Evolutionary conservation across 306 rosid genomes (phyloP).

Genomic region (Senna siamea): DNA sequence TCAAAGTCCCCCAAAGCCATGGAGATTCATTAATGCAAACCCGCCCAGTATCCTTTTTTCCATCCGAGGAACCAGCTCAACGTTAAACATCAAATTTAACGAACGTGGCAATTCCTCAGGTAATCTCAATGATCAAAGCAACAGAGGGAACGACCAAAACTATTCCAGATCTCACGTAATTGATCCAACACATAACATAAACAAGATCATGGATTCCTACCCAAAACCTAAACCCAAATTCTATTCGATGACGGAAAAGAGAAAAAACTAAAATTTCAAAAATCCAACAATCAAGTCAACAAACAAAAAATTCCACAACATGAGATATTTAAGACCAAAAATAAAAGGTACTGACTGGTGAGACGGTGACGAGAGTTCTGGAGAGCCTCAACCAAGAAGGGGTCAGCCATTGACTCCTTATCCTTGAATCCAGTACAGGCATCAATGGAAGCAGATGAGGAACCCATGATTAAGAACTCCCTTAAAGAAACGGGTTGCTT

Average conservation of each 20-base stretch:
- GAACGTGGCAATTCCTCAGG: neutral
- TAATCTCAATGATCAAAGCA: neutral
- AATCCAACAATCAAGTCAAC: neutral
- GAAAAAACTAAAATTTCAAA: neutral
- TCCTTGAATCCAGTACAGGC: slow-evolving; percentile 50
- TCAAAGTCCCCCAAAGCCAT: neutral
- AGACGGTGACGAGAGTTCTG: slow-evolving; percentile 95
- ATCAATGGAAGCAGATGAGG: slow-evolving; percentile 51
- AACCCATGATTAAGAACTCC: slow-evolving; percentile 53
- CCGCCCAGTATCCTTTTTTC: neutral
- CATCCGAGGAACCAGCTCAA: neutral
- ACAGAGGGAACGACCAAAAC: neutral
- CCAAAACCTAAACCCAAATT: slow-evolving; percentile 35
- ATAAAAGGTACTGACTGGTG: slow-evolving; percentile 57
- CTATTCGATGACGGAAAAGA: slow-evolving; percentile 18
- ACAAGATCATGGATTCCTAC: slow-evolving; percentile 10
- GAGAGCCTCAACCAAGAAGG: slow-evolving; percentile 89
- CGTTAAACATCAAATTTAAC: neutral
- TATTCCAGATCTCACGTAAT: slow-evolving; percentile 34
- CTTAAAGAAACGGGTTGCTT: neutral
- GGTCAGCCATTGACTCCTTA: slow-evolving; percentile 82
- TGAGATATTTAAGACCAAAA: neutral
- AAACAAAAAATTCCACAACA: neutral
- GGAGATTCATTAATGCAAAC: neutral
- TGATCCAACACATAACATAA: neutral